Conservation (phyloP, 345 rosid genomes). For the Ceriops tagal region DNA sequence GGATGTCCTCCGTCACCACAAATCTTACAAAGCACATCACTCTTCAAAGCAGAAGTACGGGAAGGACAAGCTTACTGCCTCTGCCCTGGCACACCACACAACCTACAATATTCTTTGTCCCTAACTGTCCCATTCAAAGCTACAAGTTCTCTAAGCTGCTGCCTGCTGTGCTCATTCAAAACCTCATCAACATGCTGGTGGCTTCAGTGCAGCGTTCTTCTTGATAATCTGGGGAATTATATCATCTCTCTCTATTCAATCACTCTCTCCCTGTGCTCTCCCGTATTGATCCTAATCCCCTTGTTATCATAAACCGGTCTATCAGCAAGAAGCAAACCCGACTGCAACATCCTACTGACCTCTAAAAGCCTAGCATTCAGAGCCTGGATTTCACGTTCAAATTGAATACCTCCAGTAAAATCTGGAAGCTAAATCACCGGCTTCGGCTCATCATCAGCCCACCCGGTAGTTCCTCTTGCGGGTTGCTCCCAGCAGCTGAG, state of each 20-base stretch:
- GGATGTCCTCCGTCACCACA: too few relatives aligned
- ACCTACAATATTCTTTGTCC: too few relatives aligned
- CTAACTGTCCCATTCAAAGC: too few relatives aligned
- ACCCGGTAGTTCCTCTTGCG: constrained; percentile 77
- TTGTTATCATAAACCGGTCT: constrained; percentile 88
- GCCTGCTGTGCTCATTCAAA: too few relatives aligned
- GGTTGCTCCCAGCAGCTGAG: constrained; percentile 92
- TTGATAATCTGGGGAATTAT: constrained; percentile 85
- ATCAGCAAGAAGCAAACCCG: too few relatives aligned
- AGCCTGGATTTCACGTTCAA: constrained; percentile 84
- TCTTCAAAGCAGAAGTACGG: too few relatives aligned
- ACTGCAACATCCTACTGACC: too few relatives aligned
- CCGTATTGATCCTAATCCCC: constrained; percentile 84
- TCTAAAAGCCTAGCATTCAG: constrained; percentile 56
- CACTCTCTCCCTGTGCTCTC: constrained; percentile 91
- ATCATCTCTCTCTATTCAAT: constrained; percentile 85
- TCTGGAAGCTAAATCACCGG: constrained; percentile 84
- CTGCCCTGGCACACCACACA: too few relatives aligned
- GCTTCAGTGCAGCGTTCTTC: constrained; percentile 86
- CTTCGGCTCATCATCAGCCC: constrained; percentile 95
- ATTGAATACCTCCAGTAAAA: constrained; percentile 82
- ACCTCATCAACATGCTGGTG: constrained; percentile 44
- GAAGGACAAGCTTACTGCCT: too few relatives aligned
- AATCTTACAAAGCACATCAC: too few relatives aligned
- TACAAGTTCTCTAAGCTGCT: too few relatives aligned